phyloP scores from a whole-genome alignment of 768 basidiomycete genomes.

The Termitomyces sp. region DNA sequence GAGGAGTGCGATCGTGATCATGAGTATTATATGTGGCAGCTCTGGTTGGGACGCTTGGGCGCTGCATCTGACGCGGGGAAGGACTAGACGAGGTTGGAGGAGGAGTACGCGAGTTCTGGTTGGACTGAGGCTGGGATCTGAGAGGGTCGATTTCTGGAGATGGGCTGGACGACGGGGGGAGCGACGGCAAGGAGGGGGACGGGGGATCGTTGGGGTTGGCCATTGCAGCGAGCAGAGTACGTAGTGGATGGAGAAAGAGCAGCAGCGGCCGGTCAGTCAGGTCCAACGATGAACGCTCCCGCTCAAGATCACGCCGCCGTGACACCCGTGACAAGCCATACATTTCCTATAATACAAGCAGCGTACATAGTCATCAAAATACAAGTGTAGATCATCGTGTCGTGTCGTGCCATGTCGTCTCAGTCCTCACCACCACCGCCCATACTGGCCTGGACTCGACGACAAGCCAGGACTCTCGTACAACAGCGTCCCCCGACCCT shows the following conservation, averaged over 20 bases:
- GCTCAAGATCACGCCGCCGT: slow-evolving; percentile 11
- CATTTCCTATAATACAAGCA: not conserved
- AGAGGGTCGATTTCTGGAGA: slow-evolving; percentile 21
- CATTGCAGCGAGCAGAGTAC: slow-evolving; percentile 19
- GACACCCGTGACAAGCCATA: slow-evolving; percentile 5
- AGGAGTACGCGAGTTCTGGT: slow-evolving; percentile 24
- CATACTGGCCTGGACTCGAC: slow-evolving; percentile 48
- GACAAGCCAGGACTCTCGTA: slow-evolving; percentile 70
- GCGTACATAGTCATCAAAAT: not conserved
- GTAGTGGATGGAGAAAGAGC: not conserved
- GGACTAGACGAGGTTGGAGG: slow-evolving; percentile 22
- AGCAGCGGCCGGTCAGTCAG: not conserved
- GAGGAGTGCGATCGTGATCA: slow-evolving; percentile 48
- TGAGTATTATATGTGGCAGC: slow-evolving; percentile 57
- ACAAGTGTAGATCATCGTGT: not conserved
- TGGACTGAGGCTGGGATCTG: slow-evolving; percentile 12
- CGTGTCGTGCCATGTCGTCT: not conserved
- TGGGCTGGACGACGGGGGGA: slow-evolving; percentile 15
- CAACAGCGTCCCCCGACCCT: slow-evolving; percentile 43
- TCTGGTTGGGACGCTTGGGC: slow-evolving; percentile 52
- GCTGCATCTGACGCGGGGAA: slow-evolving; percentile 24
- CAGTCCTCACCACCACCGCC: slow-evolving; percentile 45
- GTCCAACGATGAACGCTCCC: slow-evolving; percentile 5
- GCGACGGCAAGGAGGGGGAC: slow-evolving; percentile 25
- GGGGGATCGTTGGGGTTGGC: slow-evolving; percentile 31